Evolutionary conservation across 2,329 filamentous ascomycete genomes (phyloP), one percentile per base, ranked within the genome.

Genomic region (Xylariaceae sp.): DNA sequence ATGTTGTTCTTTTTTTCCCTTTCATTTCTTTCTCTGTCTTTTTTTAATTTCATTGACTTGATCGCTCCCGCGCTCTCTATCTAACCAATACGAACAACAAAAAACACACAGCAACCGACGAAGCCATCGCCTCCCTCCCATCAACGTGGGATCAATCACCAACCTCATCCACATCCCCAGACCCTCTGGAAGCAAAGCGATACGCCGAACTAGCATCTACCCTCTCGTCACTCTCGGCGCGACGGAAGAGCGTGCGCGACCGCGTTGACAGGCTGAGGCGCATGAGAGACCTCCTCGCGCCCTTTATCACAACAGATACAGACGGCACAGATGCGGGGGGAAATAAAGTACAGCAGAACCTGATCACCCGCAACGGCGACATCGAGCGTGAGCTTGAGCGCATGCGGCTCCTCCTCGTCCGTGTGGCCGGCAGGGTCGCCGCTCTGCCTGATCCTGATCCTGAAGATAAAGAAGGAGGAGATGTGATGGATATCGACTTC

Each of bases 341-440:
- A n/a, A 13, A 33, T 13, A 36, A 40, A 56, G 55, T 83, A 5
- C 83, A 88, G 57, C 72, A 76, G 41, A 86, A 85, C 55, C 59
- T 88, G 3, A 69, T 83, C 2, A 81, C 77, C 35, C 73, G 74
- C 21, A 74, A 82, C 54, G 78, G 80, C 2, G 72, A 78, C 33
- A 59, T 88, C 8, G 81, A 82, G 55, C 66, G 65, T 37, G 83
- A 87, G 60, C 63, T 88, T 38, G 74, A 80, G 57, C 73, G 71
- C 46, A 85, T 82, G 72, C 72, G 79, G 23, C 67, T 80, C 48
- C 60, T 88, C 45, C 66, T 83, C 38, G 70, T 72, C 1, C 68
- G 79, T 17, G 77, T 83, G 0, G 69, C 71, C 4, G 74, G 70
- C 2, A 68, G 74, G 14, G 64, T 82, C 1, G 64, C 60, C n/a